Evolutionary conservation across 306 rosid species (phyloP), one percentile per base, ranked within the genome.

Genomic region (Mimosa bimucronata): DNA sequence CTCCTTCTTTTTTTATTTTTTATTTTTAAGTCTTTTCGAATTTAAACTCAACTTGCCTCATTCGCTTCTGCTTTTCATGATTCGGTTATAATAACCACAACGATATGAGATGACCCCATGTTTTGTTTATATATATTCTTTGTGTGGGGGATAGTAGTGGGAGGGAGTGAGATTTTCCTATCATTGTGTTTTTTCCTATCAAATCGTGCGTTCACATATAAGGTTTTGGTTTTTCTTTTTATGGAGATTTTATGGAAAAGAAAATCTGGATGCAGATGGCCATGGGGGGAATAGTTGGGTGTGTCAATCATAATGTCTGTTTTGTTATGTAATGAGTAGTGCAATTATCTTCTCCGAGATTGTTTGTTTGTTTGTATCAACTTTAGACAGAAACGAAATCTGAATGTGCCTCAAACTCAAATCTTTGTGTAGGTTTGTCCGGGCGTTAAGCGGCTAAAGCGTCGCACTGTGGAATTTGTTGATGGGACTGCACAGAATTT

Each of bases 381-480:
- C 79, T 77, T 44, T 61, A 76, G 15, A 44, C 29, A 62, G 16
- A 52, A 52, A 50, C 78, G 62, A 85, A 84, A 85, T 81, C 83
- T 73, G 55, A 77, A n/a, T 10, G 5, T 81, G 80, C 57, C 25
- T 82, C 77, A 85, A 79, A 64, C 80, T 83, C 79, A 70, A 83
- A 30, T 41, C 65, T 77, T 77, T 30, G 53, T 88, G 77, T 83
- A 96, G 99, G 90, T 96, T 37, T 81, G 88, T 76, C 94, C 97
- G 34, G 86, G 84, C 77, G 90, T 96, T 80, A 91, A 89, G 85
- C 87, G 93, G 85, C 85, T 96, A 74, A 93, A 90, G 82, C 91
- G 80, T 44, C 90, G 87, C 0, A 37, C 90, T 0, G 92, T 88
- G 73, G 99, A 96, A 66, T 96, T 96, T 71, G 79, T 86, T 5